Conservation (phyloP, 148 eudicot genomes). For the Fagopyrum esculentum region DNA sequence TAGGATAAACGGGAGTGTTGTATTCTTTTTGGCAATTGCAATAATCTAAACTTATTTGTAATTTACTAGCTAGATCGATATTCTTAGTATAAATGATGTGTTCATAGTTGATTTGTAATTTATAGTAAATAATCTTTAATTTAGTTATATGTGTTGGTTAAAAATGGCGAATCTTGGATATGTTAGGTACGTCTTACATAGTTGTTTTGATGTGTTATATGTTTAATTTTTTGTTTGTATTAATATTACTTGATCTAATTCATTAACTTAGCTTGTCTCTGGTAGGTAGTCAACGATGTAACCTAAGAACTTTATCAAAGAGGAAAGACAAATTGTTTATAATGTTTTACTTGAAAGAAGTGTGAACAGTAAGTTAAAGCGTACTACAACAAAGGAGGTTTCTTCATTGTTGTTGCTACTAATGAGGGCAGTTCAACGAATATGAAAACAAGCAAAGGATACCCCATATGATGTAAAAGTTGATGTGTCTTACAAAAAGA, state of each 20-base stretch:
- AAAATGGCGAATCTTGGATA: neutral
- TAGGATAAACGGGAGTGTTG: too few relatives aligned
- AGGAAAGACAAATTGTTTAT: neutral
- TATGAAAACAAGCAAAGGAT: neutral
- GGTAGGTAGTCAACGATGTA: neutral
- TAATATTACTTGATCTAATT: too few relatives aligned
- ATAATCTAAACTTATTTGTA: neutral
- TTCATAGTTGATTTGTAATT: too few relatives aligned
- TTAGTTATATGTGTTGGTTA: too few relatives aligned
- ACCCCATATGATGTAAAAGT: neutral
- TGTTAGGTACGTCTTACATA: too few relatives aligned
- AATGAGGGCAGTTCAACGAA: neutral
- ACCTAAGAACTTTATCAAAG: too few relatives aligned
- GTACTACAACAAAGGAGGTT: neutral
- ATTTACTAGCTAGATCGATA: neutral
- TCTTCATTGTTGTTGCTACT: neutral
- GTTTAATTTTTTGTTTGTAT: neutral
- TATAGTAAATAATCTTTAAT: too few relatives aligned
- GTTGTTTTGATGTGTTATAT: neutral
- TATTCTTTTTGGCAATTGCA: too few relatives aligned
- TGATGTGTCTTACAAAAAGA: neutral
- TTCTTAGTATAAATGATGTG: neutral
- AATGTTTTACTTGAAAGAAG: neutral
- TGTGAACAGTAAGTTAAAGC: neutral
- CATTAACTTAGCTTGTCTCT: neutral